A percentile compares a stretch with the other conserved stretches of the same genome.
Evolutionary conservation across 2,329 filamentous ascomycete genomes (phyloP).

Genomic region (Cladophialophora yegresii): DNA sequence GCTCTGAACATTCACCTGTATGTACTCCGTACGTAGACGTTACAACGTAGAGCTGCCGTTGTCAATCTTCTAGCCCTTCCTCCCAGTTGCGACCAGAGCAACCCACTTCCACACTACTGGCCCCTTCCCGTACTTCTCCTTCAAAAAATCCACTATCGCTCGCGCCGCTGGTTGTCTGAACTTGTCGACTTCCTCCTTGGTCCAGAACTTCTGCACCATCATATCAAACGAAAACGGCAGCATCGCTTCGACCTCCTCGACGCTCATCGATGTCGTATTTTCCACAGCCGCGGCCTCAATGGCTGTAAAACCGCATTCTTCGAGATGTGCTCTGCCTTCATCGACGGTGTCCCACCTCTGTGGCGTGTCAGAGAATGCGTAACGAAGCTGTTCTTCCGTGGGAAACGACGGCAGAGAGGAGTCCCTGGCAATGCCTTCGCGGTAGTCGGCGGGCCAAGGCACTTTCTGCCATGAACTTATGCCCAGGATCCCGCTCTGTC

Average conservation of each 20-base stretch:
- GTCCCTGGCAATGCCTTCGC: conserved; percentile 7
- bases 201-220: conserved; percentile 20
- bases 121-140: conserved; percentile 10
- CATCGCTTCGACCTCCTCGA: conserved; percentile 16
- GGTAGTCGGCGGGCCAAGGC: conserved; percentile 18
- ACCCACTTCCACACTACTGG: conserved; percentile 17
- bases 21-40: too few relatives aligned
- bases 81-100: conserved; percentile 13
- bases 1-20: not conserved
- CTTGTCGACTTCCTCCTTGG: conserved; percentile 4
- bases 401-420: conserved; percentile 15
- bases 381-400: not conserved
- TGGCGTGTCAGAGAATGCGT: conserved; percentile 5
- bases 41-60: not conserved
- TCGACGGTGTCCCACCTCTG: conserved; percentile 16
- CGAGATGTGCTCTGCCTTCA: conserved; percentile 9
- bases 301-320: conserved; percentile 14
- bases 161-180: not conserved
- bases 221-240: conserved; percentile 14
- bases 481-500: conserved; percentile 11
- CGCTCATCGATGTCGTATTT: conserved; percentile 5
- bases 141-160: conserved; percentile 6
- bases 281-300: not conserved
- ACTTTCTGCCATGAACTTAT: conserved; percentile 14
- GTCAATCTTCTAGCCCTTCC: conserved; percentile 5